Evolutionary conservation across 2,329 filamentous ascomycete genomes (phyloP).

Genomic region (Aureobasidium sp.): DNA sequence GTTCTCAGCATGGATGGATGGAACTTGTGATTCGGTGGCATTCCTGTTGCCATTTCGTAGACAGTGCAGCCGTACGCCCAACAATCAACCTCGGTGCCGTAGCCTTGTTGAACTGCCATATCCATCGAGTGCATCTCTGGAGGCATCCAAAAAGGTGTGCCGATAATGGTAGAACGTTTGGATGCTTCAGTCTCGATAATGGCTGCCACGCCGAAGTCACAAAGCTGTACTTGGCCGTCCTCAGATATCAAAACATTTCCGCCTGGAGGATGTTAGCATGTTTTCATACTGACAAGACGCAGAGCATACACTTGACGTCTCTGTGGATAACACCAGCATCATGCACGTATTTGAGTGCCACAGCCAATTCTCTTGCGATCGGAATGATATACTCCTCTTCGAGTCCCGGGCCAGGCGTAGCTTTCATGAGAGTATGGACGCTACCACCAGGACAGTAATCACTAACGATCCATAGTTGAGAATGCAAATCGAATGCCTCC

Average conservation of each 20-base stretch:
- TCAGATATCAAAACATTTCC: conserved; percentile 77
- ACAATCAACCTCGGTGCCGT: conserved; percentile 57
- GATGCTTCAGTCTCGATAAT: conserved; percentile 68
- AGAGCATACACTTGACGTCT: conserved; percentile 50
- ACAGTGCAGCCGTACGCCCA: conserved; percentile 81
- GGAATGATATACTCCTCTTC: conserved; percentile 57
- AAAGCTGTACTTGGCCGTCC: conserved; percentile 68
- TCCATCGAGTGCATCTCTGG: conserved; percentile 52
- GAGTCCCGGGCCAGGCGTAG: conserved; percentile 34
- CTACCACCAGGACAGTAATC: conserved; percentile 82
- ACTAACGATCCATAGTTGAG: conserved; percentile 81
- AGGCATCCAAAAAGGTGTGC: conserved; percentile 82
- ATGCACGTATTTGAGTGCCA: conserved; percentile 55
- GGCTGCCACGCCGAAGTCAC: conserved; percentile 78
- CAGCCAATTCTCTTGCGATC: conserved; percentile 56
- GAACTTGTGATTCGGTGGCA: conserved; percentile 61
- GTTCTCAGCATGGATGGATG: conserved; percentile 48
- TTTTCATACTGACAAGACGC: neutral
- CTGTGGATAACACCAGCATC: conserved; percentile 60
- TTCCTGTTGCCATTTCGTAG: conserved; percentile 72
- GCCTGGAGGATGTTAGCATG: conserved; percentile 14
- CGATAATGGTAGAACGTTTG: conserved; percentile 74
- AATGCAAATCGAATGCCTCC: conserved; percentile 68
- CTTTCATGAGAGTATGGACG: conserved; percentile 58
- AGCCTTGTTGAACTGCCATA: conserved; percentile 26